Percentiles rank a stretch among this genome's conserved stretches.
These are phyloP conservation scores for Suillus variegatus DNA, from an alignment of 768 basidiomycete species.

Conservation along the genomic window DNA sequence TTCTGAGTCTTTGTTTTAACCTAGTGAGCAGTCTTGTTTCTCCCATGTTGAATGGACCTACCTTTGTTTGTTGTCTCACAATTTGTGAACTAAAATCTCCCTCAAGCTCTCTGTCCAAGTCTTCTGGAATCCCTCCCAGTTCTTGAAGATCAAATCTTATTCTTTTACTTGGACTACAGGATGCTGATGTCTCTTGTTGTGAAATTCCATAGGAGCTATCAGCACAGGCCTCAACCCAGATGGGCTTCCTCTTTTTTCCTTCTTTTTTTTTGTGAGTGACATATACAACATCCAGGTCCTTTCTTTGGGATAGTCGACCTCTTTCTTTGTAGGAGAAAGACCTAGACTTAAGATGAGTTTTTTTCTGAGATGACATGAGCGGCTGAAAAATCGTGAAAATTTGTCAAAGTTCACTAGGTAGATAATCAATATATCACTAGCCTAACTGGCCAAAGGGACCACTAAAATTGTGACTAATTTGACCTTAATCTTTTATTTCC, in stretches of 20 bases:
- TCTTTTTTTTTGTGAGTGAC: background rate
- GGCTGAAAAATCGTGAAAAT: background rate
- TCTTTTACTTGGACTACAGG: background rate
- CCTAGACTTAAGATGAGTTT: background rate
- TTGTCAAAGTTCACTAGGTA: background rate
- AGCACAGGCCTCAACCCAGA: background rate
- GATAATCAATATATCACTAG: no score
- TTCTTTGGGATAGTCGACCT: background rate
- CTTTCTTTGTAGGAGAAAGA: background rate
- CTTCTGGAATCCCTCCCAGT: background rate
- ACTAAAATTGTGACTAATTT: no score
- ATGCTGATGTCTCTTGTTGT: background rate
- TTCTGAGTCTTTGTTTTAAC: constrained; percentile 7
- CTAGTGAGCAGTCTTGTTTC: background rate
- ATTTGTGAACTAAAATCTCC: background rate
- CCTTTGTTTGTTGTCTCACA: background rate
- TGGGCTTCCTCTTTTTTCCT: background rate
- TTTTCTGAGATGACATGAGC: background rate
- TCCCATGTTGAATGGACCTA: background rate
- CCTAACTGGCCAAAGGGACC: no score
- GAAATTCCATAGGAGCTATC: background rate
- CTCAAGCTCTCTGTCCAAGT: background rate
- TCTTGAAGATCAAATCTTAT: background rate
- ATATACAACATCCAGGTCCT: background rate
- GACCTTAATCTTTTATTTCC: no score